Conservation (phyloP, 257 asterid genomes). For the Forsythia viridissima region DNA sequence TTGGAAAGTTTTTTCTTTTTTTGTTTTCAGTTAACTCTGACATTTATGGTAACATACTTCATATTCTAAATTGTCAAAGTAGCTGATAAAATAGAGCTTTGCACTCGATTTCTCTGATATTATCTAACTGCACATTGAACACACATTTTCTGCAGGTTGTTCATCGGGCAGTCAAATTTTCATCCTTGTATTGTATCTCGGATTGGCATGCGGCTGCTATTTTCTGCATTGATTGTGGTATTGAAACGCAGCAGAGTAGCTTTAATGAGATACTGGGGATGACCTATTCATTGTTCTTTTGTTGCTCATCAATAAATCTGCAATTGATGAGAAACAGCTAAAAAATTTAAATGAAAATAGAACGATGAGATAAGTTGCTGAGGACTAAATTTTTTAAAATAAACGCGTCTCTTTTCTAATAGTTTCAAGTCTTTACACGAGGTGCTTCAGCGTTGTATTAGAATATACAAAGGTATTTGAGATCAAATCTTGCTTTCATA, state of each 20-base stretch:
- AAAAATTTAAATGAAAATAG: no score
- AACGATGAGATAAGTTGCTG: no score
- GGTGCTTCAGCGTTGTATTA: no score
- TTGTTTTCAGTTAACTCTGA: not conserved
- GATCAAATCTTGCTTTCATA: no score
- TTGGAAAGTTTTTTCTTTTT: no score
- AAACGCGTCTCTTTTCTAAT: no score
- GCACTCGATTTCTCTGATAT: not conserved
- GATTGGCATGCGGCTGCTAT: constrained; percentile 24
- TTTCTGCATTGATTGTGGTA: constrained; percentile 13
- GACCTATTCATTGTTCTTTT: not conserved
- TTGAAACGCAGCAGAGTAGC: not conserved
- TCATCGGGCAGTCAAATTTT: constrained; percentile 29
- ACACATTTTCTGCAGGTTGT: constrained; percentile 29
- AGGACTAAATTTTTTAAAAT: no score
- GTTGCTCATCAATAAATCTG: constrained; percentile 6
- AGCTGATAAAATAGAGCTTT: not conserved
- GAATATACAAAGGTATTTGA: no score
- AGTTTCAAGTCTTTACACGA: no score
- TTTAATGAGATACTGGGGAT: not conserved
- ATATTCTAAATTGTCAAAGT: not conserved
- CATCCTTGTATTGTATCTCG: constrained; percentile 27
- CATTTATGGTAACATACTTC: not conserved
- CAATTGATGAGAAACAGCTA: constrained; percentile 14
- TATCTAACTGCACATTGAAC: not conserved